Base-by-base conservation (phyloP, 1,284 basidiomycete genomes). In the Tremellales sp. region DNA sequence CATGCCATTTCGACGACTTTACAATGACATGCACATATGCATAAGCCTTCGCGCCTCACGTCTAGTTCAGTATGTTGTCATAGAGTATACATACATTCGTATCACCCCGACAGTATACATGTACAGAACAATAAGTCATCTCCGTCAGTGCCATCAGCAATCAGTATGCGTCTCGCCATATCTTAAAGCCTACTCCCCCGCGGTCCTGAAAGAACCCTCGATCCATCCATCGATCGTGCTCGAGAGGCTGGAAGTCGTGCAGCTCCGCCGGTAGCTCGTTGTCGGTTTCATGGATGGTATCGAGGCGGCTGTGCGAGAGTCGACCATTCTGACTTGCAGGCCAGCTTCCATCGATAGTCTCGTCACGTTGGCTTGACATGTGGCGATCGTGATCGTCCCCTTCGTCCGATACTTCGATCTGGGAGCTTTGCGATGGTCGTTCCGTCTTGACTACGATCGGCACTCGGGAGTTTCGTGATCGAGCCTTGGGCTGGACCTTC, bases 101-200 rank as follows among this genome's bases (percentile, higher is more conserved):
- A n/a, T n/a, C n/a, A n/a, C n/a, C n/a, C n/a, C n/a, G n/a, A n/a
- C n/a, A n/a, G n/a, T n/a, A n/a, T n/a, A n/a, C n/a, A n/a, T n/a
- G n/a, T n/a, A n/a, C n/a, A n/a, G n/a, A n/a, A n/a, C n/a, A n/a
- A n/a, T n/a, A n/a, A n/a, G n/a, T n/a, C n/a, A 36, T 36, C 33
- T 36, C 15, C 29, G 15, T 41, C 33, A 36, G 33, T 5, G 6
- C 6, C 33, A 36, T 4, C 33, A 6, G 15, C 12, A 12, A 24
- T 59, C 52, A 66, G 46, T 63, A 62, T 6, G 29, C 51, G 45
- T 69, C 67, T 31, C 60, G 46, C 67, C 67, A 69, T 7, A 67
- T 48, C 17, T 22, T 49, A 47, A 69, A 69, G 0, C 64, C 65
- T 2, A 57, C 39, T 24, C 58, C 53, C 6, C 56, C 58, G 4